Evolutionary conservation across 73 alveolate genomes (phyloP).

Genomic region (Symbiodinium natans): DNA sequence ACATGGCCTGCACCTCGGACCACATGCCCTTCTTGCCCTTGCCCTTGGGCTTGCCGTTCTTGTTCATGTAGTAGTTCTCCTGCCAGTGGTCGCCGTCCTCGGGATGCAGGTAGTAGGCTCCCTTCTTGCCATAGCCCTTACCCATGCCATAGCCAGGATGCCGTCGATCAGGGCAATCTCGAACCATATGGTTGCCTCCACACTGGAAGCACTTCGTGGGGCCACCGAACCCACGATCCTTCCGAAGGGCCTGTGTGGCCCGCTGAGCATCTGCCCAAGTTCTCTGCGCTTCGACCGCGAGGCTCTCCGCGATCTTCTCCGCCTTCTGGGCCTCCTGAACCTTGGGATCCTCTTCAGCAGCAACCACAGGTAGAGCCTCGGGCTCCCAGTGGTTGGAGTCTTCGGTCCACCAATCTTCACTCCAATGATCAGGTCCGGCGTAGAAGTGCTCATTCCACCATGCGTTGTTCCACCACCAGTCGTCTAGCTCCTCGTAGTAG

Average conservation of each 20-base stretch:
- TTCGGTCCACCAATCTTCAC: not conserved
- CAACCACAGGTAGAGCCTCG: not conserved
- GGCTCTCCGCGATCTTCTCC: not conserved
- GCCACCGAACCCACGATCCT: not conserved
- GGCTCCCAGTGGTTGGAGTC: not conserved
- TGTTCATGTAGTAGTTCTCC: not conserved
- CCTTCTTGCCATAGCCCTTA: conserved; percentile 7
- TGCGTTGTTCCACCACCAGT: not conserved
- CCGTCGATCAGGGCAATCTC: conserved; percentile 39
- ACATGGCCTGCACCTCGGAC: not conserved
- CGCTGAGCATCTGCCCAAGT: conserved; percentile 24
- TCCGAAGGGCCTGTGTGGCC: not conserved
- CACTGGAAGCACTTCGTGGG: not conserved
- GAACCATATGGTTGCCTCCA: not conserved
- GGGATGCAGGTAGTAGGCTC: not conserved
- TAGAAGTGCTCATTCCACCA: not conserved
- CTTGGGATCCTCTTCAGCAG: not conserved
- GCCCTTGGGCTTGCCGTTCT: not conserved
- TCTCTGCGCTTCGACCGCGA: conserved; percentile 7
- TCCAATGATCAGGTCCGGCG: not conserved
- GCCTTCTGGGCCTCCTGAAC: not conserved
- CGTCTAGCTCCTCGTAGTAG: not conserved
- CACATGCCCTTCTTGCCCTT: not conserved
- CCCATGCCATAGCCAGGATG: conserved; percentile 12
- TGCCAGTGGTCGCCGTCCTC: not conserved